phyloP scores from a whole-genome alignment of 768 basidiomycete genomes.

The Russula olivacea region DNA sequence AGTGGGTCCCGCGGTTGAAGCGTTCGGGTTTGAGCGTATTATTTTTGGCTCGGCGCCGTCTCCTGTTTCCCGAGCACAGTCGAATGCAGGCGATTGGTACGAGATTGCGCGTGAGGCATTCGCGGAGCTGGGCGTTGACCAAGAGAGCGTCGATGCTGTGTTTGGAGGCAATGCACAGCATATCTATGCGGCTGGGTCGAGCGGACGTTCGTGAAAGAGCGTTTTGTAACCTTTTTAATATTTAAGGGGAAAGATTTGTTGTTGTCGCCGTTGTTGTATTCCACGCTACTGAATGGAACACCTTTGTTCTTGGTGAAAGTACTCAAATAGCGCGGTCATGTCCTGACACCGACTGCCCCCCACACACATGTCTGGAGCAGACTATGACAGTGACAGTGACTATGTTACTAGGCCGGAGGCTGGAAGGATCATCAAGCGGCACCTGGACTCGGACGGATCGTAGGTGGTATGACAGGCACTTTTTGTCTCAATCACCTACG shows the following conservation, averaged over 20 bases:
- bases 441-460: constrained; percentile 20
- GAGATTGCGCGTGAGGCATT: constrained; percentile 73
- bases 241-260: no score
- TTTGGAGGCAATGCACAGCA: constrained; percentile 50
- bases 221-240: not conserved
- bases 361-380: no score
- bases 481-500: not conserved
- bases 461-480: not conserved
- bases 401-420: constrained; percentile 15
- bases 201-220: not conserved
- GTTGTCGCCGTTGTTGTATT: constrained; percentile 1
- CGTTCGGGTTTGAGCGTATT: constrained; percentile 79
- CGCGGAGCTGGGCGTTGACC: constrained; percentile 73
- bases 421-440: constrained; percentile 10
- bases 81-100: constrained; percentile 68
- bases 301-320: not conserved
- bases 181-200: constrained; percentile 33
- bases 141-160: constrained; percentile 68
- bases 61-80: constrained; percentile 40
- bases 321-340: not conserved
- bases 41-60: constrained; percentile 77
- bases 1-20: constrained; percentile 82
- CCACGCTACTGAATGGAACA: not conserved
- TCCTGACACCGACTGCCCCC: not conserved
- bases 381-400: no score